Base-by-base conservation (phyloP, 176 grass and related monocot species). In the Calamus simplicifolius region DNA sequence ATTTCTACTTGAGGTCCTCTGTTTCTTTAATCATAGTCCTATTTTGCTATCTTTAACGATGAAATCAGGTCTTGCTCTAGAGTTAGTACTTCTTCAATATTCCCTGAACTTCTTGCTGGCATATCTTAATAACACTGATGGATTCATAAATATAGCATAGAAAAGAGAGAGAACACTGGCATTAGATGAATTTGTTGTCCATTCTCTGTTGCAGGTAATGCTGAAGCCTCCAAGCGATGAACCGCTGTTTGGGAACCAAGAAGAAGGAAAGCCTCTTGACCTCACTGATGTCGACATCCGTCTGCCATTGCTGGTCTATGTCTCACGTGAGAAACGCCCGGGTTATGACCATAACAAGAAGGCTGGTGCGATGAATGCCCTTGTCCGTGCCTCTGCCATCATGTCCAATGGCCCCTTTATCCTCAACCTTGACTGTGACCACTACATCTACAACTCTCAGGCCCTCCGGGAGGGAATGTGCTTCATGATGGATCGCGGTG, bases 331-430 rank as follows among this genome's bases (percentile, higher is more conserved):
- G 74, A 98, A 98, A 52, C 93, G 93, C 27, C 93, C 93, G 3
- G 87, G 93, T 50, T 98, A 98, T 68, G 93, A 98, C 63, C 93
- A 98, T 79, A 98, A 98, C 84, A 98, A 98, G 76, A 98, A 98
- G 79, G 93, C 93, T 16, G 93, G 93, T 66, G 93, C 93, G 0
- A 98, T 98, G 93, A 98, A 98, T 28, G 88, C 93, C 12, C 88
- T 98, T 16, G 93, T 98, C 48, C 87, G 93, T 35, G 71, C 88
- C 52, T 92, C 88, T 12, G 93, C 93, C 29, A 81, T 98, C 59
- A 98, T 98, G 93, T 98, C 93, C 29, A 98, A 98, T 60, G 93
- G 88, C n/a, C 93, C 93, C 38, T 98, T 98, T 73, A 98, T 98
- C 28, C 93, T 98, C 67, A 97, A 91, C 66, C 85, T 97, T 8